These are phyloP conservation scores for Eucalyptus curtisii DNA, from an alignment of 345 rosid species.

Conservation along the genomic window DNA sequence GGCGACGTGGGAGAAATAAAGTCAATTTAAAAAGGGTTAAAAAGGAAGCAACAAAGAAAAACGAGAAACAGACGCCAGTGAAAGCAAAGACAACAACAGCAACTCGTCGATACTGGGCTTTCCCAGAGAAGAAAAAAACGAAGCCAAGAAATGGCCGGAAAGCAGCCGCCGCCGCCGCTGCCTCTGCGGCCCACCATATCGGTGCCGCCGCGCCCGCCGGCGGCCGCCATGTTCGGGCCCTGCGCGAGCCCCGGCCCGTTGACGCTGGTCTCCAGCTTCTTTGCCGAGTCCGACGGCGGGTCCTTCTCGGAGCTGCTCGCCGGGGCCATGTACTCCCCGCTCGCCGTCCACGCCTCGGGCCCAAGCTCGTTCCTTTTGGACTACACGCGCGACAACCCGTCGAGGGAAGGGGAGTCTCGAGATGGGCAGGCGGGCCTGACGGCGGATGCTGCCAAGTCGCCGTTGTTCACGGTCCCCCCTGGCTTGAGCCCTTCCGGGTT, in stretches of 20 bases:
- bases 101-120: not conserved
- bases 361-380: not conserved
- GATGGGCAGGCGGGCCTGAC: slow-evolving; percentile 34
- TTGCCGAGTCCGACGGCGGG: slow-evolving; percentile 44
- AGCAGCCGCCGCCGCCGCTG: slow-evolving; percentile 14
- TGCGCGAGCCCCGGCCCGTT: slow-evolving; percentile 79
- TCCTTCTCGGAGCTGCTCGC: slow-evolving; percentile 90
- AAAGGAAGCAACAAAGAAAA: not conserved
- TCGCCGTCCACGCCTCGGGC: not conserved
- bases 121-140: not conserved
- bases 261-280: slow-evolving; percentile 80
- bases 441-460: slow-evolving; percentile 23
- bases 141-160: slow-evolving; percentile 31
- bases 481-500: slow-evolving; percentile 92
- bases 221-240: slow-evolving; percentile 35
- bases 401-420: slow-evolving; percentile 11
- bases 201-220: slow-evolving; percentile 54
- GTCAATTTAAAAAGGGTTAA: not conserved
- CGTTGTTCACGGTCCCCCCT: slow-evolving; percentile 66
- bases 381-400: not conserved
- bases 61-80: not conserved
- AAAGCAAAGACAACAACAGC: not conserved
- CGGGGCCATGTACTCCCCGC: slow-evolving; percentile 50
- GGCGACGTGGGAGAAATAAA: not conserved
- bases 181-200: slow-evolving; percentile 55